Evolutionary conservation across 2,329 filamentous ascomycete genomes (phyloP).

Genomic region (Beauveria bassiana): DNA sequence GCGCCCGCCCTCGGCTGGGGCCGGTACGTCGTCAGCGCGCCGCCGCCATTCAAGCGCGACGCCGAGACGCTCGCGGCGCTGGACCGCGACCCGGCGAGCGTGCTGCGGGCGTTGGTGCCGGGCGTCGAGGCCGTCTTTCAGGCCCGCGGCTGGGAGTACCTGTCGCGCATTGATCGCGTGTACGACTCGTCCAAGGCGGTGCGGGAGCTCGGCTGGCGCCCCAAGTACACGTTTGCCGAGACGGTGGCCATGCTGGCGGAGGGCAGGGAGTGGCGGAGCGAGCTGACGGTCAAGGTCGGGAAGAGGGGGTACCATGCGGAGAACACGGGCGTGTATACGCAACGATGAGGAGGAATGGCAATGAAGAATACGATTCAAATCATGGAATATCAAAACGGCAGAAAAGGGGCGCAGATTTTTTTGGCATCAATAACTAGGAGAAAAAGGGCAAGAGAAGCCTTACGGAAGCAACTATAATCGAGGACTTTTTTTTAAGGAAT

Average conservation of each 20-base stretch:
- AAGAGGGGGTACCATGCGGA: slow-evolving; percentile 37
- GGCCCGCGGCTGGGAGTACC: slow-evolving; percentile 27
- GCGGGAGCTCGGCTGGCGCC: slow-evolving; percentile 34
- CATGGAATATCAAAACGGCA: no score
- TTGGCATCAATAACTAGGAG: no score
- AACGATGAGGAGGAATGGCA: slow-evolving; percentile 16
- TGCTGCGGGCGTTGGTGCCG: slow-evolving; percentile 17
- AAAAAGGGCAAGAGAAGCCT: no score
- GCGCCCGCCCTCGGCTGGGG: slow-evolving; percentile 27
- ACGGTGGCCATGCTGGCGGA: slow-evolving; percentile 25
- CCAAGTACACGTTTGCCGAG: slow-evolving; percentile 32
- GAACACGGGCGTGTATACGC: slow-evolving; percentile 36
- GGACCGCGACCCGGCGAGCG: slow-evolving; percentile 24
- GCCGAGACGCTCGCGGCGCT: slow-evolving; percentile 24
- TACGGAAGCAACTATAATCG: no score
- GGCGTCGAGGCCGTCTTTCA: slow-evolving; percentile 2
- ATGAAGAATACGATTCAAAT: not conserved
- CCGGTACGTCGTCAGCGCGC: slow-evolving; percentile 37
- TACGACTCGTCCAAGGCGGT: slow-evolving; percentile 37
- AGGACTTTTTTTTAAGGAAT: no score
- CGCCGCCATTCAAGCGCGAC: slow-evolving; percentile 30
- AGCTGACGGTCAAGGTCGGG: slow-evolving; percentile 30
- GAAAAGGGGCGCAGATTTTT: no score
- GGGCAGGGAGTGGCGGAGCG: slow-evolving; percentile 32
- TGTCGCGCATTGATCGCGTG: slow-evolving; percentile 34